Base-by-base conservation (phyloP, 106 monocot genomes). In the Chionographis japonica region DNA sequence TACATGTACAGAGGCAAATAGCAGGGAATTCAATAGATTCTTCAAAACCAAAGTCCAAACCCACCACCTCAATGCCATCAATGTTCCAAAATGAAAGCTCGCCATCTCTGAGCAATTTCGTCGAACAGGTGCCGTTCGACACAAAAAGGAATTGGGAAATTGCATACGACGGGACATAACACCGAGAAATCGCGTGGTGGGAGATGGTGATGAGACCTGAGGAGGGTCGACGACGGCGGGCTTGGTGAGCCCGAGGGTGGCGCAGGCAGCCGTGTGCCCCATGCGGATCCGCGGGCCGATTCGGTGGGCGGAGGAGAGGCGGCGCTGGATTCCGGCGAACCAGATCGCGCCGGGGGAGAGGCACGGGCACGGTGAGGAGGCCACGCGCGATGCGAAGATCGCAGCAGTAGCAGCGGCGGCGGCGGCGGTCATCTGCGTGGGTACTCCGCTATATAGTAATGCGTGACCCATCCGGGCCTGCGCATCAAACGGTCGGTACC, bases 231-330 rank as follows among this genome's bases (percentile, higher is more conserved):
- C 56, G 68, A 63, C 27, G 50, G 56, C 56, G 16, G 86, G 68
- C 51, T 74, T 68, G 50, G 86, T 86, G 63, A 86, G 81, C 49
- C 86, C 81, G 50, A 86, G 81, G 2, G 79, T 71, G 39, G 74
- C 66, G 8, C 50, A 51, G 2, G 67, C 12, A 13, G 67, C 58
- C 16, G 66, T 27, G 19, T 39, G 5, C 46, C 8, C 46, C 46
- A 46, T 46, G 46, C 46, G 46, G 0, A 10, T 0, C 46, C 66
- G 14, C 50, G 59, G 2, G 67, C 12, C 11, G 67, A 43, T 37
- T 57, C 37, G 19, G 55, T 19, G 37, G 15, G 20, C 37, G n/a
- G 60, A 49, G 35, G 35, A 12, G 14, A 10, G 8, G 57, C 18
- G 61, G 58, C 38, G 41, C 62, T 6, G 15, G 71, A 61, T 35